Evolutionary conservation across 306 rosid genomes (phyloP).

Genomic region (Fragaria nilgerrensis): DNA sequence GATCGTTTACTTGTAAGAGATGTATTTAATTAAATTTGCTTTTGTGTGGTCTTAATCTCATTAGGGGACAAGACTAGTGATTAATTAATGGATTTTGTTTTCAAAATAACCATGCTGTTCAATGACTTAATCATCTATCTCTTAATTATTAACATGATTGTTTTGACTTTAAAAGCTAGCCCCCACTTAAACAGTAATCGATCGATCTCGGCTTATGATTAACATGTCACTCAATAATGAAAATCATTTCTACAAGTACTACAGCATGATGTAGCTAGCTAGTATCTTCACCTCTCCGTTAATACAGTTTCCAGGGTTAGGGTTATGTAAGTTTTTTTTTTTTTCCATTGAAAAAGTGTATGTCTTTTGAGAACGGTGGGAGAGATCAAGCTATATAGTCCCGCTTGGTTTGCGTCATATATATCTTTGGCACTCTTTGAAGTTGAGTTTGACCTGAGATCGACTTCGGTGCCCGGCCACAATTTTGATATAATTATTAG

Average conservation of each 20-base stretch:
- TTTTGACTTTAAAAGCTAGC: constrained; percentile 1
- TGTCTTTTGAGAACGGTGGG: too few relatives aligned
- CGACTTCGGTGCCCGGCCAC: too few relatives aligned
- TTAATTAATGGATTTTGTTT: background rate
- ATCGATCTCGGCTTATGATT: background rate
- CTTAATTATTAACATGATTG: background rate
- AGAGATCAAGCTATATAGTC: too few relatives aligned
- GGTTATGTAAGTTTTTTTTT: background rate
- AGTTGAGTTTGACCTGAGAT: too few relatives aligned
- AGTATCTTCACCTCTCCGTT: too few relatives aligned
- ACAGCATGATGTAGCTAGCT: too few relatives aligned
- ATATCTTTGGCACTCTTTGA: background rate
- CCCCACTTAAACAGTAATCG: background rate
- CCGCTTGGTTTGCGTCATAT: background rate
- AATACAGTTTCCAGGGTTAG: too few relatives aligned
- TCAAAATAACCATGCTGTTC: background rate
- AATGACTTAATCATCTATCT: background rate
- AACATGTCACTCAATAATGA: background rate
- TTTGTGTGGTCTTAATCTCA: background rate
- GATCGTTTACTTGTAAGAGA: background rate
- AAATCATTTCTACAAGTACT: too few relatives aligned
- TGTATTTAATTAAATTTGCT: background rate
- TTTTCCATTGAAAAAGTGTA: too few relatives aligned
- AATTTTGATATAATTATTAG: too few relatives aligned
- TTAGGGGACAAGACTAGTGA: background rate